These are phyloP conservation scores for Bimuria novae-zelandiae DNA, from an alignment of 2,329 filamentous ascomycete species.

Conservation along the genomic window DNA sequence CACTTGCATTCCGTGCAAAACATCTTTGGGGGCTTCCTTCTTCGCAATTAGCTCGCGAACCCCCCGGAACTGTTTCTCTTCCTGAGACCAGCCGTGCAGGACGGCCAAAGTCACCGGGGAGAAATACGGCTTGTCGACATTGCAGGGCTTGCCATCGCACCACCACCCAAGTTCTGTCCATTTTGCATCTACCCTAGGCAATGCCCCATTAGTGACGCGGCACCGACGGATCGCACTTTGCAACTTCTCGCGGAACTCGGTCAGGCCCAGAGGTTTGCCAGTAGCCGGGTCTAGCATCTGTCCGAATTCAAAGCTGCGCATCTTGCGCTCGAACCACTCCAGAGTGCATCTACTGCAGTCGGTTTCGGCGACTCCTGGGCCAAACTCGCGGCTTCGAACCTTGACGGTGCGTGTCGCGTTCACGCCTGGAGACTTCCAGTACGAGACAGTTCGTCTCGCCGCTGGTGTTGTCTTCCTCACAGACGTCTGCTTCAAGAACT, in stretches of 20 bases:
- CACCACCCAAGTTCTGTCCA: constrained; percentile 16
- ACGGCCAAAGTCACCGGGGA: background rate
- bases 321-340: constrained; percentile 17
- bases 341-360: constrained; percentile 13
- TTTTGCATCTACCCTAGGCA: background rate
- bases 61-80: background rate
- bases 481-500: constrained; percentile 13
- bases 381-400: background rate
- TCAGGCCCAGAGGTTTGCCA: constrained; percentile 7
- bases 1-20: background rate
- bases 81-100: constrained; percentile 11
- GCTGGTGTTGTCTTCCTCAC: constrained; percentile 7
- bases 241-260: constrained; percentile 13
- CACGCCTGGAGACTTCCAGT: background rate
- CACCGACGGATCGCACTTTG: constrained; percentile 11
- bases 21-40: constrained; percentile 1
- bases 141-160: constrained; percentile 12
- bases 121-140: background rate
- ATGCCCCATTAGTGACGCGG: background rate
- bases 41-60: background rate
- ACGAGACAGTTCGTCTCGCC: background rate
- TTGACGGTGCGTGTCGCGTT: background rate
- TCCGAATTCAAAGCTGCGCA: constrained; percentile 16
- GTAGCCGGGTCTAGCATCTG: constrained; percentile 7
- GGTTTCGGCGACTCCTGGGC: constrained; percentile 13